Percentiles rank a stretch among this genome's conserved stretches.
Conservation (phyloP, 2,329 filamentous ascomycete species). For the Xylaria arbuscula region DNA sequence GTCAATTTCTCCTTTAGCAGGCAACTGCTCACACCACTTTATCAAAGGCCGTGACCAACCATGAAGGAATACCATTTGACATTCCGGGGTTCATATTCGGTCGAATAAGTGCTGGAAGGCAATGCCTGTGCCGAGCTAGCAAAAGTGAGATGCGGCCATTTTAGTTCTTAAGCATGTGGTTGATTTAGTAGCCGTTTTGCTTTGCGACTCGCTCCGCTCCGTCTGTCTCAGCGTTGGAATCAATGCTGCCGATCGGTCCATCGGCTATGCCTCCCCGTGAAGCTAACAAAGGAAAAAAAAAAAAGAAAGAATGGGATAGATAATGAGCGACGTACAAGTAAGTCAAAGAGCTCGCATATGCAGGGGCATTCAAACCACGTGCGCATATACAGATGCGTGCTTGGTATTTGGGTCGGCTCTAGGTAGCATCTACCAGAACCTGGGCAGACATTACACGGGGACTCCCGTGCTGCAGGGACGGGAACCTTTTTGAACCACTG, state of each 20-base stretch:
- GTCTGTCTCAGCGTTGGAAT: neutral
- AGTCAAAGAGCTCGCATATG: neutral
- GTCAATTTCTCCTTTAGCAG: conserved; percentile 52
- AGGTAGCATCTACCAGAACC: neutral
- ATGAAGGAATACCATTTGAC: neutral
- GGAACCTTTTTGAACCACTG: no score
- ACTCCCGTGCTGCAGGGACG: neutral
- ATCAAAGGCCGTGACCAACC: conserved; percentile 24
- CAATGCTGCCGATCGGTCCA: neutral
- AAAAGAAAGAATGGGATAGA: no score
- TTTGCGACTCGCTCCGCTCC: neutral
- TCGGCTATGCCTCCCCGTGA: neutral
- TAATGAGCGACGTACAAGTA: no score
- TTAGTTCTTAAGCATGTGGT: neutral
- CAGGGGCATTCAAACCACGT: neutral
- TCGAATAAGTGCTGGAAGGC: neutral
- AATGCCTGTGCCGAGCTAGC: neutral
- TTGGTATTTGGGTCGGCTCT: neutral
- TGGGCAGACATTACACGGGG: neutral
- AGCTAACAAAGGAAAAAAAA: no score
- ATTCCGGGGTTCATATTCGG: neutral
- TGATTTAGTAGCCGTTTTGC: no score
- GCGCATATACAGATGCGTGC: neutral
- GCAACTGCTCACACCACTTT: conserved; percentile 55
- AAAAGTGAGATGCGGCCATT: neutral